Conservation (phyloP, 2,329 filamentous ascomycete species). For the Aspergillus amoenus region DNA sequence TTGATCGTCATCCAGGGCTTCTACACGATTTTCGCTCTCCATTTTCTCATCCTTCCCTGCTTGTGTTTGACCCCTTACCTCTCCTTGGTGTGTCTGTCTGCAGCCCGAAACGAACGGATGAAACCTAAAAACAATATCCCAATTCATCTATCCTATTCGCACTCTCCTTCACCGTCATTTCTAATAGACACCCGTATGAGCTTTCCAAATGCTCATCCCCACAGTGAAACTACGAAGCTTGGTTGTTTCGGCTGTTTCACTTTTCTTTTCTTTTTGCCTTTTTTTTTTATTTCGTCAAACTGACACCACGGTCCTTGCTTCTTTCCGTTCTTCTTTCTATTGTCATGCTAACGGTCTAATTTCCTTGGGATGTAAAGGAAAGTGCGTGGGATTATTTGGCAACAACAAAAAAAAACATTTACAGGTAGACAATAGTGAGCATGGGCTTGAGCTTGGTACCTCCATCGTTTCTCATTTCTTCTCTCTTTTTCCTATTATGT, state of each 20-base stretch:
- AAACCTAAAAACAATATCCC: slow-evolving; percentile 4
- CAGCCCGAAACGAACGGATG: neutral
- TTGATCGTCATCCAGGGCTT: slow-evolving; percentile 15
- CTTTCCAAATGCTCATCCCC: neutral
- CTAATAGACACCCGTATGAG: slow-evolving; percentile 6
- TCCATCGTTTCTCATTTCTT: neutral
- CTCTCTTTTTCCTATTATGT: neutral
- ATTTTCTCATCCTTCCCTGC: neutral
- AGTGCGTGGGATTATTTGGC: slow-evolving; percentile 1
- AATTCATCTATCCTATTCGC: neutral
- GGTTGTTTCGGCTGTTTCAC: neutral
- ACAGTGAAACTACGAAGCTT: neutral
- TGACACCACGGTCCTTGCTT: neutral
- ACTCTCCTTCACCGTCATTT: neutral
- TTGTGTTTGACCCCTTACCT: slow-evolving; percentile 4
- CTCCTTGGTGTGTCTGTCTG: neutral
- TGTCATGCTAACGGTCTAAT: neutral
- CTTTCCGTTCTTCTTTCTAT: slow-evolving; percentile 6
- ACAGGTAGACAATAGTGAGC: slow-evolving; percentile 11
- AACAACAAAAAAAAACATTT: slow-evolving; percentile 1
- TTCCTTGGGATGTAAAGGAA: slow-evolving; percentile 8
- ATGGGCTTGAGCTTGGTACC: neutral
- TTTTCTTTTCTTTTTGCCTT: slow-evolving; percentile 5
- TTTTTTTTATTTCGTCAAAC: neutral
- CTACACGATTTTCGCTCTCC: neutral